These are phyloP conservation scores for Lippia alba DNA, from an alignment of 305 asterid species.

Conservation along the genomic window DNA sequence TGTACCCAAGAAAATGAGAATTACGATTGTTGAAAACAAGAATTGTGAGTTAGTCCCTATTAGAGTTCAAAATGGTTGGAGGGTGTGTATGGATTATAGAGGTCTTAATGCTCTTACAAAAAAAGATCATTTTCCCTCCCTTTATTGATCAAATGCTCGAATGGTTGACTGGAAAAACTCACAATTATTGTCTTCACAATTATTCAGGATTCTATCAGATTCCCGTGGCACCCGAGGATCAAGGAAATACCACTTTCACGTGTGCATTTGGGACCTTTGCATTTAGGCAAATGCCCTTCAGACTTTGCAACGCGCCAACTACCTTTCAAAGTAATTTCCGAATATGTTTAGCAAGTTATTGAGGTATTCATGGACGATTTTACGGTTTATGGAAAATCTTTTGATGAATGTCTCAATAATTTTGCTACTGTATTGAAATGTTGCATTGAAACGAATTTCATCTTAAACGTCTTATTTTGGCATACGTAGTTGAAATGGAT, in stretches of 20 bases:
- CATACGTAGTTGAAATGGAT: background rate
- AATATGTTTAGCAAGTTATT: background rate
- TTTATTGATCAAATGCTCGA: constrained; percentile 34
- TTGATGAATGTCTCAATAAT: background rate
- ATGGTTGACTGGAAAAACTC: background rate
- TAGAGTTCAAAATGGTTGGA: background rate
- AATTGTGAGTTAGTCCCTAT: background rate
- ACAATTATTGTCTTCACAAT: constrained; percentile 22
- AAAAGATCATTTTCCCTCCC: constrained; percentile 21
- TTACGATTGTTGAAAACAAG: background rate
- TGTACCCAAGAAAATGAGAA: constrained; percentile 16
- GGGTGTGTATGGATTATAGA: constrained; percentile 19
- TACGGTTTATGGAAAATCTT: background rate
- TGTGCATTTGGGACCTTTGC: constrained; percentile 17
- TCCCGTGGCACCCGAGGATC: constrained; percentile 12
- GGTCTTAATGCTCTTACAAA: constrained; percentile 3
- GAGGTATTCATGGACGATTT: constrained; percentile 8
- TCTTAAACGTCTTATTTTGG: background rate
- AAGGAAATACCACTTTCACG: constrained; percentile 31
- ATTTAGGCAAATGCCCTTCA: constrained; percentile 7
- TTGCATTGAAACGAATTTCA: background rate
- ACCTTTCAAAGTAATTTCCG: constrained; percentile 13
- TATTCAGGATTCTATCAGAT: constrained; percentile 29
- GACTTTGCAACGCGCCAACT: constrained; percentile 20
- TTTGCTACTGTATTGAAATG: background rate